Conservation (phyloP, 2,329 filamentous ascomycete genomes). For the Aspergillus amoenus region DNA sequence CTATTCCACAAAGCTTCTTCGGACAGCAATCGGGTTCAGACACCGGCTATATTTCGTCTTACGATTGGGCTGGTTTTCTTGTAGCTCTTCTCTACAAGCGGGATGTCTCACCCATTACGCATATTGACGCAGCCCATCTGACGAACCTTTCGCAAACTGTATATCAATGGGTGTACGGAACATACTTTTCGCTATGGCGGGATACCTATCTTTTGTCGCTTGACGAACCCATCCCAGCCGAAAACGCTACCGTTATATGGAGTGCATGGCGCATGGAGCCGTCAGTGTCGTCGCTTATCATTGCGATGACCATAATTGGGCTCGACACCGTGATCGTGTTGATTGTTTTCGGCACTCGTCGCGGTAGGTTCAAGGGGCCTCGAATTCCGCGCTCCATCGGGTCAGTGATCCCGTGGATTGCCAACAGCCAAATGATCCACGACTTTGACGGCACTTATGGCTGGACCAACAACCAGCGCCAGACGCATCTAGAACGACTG, state of each 20-base stretch:
- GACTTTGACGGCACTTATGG: constrained; percentile 31
- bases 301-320: constrained; percentile 30
- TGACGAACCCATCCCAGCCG: constrained; percentile 16
- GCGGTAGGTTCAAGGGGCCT: constrained; percentile 33
- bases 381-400: constrained; percentile 36
- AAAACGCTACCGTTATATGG: constrained; percentile 28
- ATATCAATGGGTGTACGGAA: constrained; percentile 37
- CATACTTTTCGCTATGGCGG: constrained; percentile 37
- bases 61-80: constrained; percentile 37
- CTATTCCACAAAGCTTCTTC: constrained; percentile 33
- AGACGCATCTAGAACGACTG: constrained; percentile 24
- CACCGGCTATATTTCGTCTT: constrained; percentile 30
- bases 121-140: constrained; percentile 22
- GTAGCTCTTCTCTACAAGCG: constrained; percentile 33
- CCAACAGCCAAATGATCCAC: constrained; percentile 32
- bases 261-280: constrained; percentile 33
- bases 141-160: constrained; percentile 28
- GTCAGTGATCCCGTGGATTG: constrained; percentile 34
- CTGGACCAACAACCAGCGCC: constrained; percentile 30
- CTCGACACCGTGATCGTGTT: constrained; percentile 34
- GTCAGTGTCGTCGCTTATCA: constrained; percentile 28
- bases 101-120: constrained; percentile 23
- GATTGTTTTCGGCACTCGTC: constrained; percentile 33
- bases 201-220: constrained; percentile 31
- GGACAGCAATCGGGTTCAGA: constrained; percentile 25